Evolutionary conservation across 345 rosid species (phyloP).

Genomic region (Clarkia xantiana): DNA sequence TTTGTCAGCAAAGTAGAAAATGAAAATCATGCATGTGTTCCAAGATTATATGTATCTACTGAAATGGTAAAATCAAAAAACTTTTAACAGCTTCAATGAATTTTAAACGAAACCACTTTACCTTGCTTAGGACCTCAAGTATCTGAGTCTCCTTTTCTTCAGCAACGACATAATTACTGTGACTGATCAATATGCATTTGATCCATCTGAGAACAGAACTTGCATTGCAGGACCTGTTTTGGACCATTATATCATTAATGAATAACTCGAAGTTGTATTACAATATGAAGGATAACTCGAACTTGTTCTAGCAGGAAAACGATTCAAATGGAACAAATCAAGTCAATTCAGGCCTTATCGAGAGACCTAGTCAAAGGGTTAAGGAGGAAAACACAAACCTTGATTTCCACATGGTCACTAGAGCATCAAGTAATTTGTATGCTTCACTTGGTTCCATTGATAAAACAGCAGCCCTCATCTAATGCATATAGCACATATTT

Average conservation of each 20-base stretch:
- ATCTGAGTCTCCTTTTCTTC: constrained; percentile 31
- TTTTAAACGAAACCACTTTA: constrained; percentile 6
- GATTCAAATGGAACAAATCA: too few species aligned
- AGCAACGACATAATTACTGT: constrained; percentile 37
- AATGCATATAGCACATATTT: constrained; percentile 6
- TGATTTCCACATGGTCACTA: constrained; percentile 68
- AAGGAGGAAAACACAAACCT: constrained; percentile 52
- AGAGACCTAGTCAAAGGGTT: too few species aligned
- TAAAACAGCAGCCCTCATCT: constrained; percentile 59
- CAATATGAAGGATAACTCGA: background rate
- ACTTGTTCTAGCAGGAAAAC: background rate
- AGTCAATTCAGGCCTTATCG: too few species aligned
- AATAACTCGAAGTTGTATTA: too few species aligned
- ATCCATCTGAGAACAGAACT: constrained; percentile 66
- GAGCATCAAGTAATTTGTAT: constrained; percentile 42
- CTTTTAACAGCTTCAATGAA: too few species aligned
- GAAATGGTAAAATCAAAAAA: too few species aligned
- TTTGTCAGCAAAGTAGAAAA: background rate
- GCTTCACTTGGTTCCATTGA: constrained; percentile 58
- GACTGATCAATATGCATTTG: constrained; percentile 55
- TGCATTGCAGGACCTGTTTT: constrained; percentile 46
- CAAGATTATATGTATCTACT: background rate
- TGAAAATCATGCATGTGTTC: too few species aligned
- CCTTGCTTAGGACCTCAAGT: constrained; percentile 52
- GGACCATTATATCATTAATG: too few species aligned